A percentile compares a stretch with the other conserved stretches of the same genome.
These are phyloP conservation scores for Tylopilus sp. DNA, from an alignment of 768 basidiomycete species.

Conservation along the genomic window DNA sequence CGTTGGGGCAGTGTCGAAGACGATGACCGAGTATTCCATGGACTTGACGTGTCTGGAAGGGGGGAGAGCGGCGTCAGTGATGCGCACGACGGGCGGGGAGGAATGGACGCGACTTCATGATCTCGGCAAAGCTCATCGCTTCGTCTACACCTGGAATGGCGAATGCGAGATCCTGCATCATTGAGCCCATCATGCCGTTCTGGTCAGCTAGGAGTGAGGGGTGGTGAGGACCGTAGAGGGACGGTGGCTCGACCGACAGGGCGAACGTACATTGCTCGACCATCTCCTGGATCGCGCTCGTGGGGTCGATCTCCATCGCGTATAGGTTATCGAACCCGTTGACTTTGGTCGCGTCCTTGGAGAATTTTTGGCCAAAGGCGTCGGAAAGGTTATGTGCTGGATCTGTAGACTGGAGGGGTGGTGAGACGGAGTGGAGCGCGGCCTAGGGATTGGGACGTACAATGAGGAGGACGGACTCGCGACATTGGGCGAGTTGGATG, in stretches of 20 bases:
- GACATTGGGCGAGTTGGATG: slow-evolving; percentile 86
- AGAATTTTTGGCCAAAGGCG: slow-evolving; percentile 98
- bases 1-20: slow-evolving; percentile 98
- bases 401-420: slow-evolving; percentile 77
- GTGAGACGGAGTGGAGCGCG: neutral
- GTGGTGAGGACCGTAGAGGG: neutral
- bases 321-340: slow-evolving; percentile 95
- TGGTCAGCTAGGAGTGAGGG: slow-evolving; percentile 58
- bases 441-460: slow-evolving; percentile 43
- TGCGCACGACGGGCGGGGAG: neutral
- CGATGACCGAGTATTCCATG: slow-evolving; percentile 99
- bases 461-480: slow-evolving; percentile 96
- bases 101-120: slow-evolving; percentile 79
- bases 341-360: slow-evolving; percentile 97
- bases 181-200: slow-evolving; percentile 94
- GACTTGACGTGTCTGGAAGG: slow-evolving; percentile 90
- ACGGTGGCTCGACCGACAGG: neutral
- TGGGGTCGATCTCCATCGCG: slow-evolving; percentile 99
- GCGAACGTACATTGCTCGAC: slow-evolving; percentile 78
- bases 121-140: slow-evolving; percentile 99
- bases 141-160: slow-evolving; percentile 99
- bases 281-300: slow-evolving; percentile 98
- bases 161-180: slow-evolving; percentile 99
- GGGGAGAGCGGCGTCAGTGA: slow-evolving; percentile 4
- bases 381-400: slow-evolving; percentile 99